Conservation (phyloP, 106 monocot genomes). For the Dendrobium huoshanense region DNA sequence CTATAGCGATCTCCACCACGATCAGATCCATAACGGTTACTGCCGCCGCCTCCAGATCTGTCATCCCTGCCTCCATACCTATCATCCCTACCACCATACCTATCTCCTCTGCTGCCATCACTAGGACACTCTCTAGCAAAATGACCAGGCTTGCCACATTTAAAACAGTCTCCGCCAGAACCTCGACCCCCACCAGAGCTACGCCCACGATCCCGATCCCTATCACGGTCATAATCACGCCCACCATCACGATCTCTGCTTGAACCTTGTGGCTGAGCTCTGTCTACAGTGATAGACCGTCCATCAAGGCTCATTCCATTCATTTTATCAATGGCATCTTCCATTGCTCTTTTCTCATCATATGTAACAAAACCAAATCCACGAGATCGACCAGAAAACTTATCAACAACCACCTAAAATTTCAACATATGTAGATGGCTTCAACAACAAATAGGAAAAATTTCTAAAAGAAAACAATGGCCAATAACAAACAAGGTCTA, state of each 20-base stretch:
- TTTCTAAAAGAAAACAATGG: too few species aligned
- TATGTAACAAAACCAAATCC: slow-evolving; percentile 96
- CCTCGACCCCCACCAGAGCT: slow-evolving; percentile 21
- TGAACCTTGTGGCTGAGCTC: slow-evolving; percentile 77
- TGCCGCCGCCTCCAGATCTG: slow-evolving; percentile 25
- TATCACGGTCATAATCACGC: slow-evolving; percentile 55
- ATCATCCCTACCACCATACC: slow-evolving; percentile 36
- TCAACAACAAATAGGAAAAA: too few species aligned
- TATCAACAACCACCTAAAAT: slow-evolving; percentile 71
- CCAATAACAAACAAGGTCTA: too few species aligned
- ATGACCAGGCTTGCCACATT: slow-evolving; percentile 96
- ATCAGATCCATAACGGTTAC: slow-evolving; percentile 48
- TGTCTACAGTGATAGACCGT: slow-evolving; percentile 83
- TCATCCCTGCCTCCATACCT: slow-evolving; percentile 15
- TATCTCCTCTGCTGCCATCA: slow-evolving; percentile 76
- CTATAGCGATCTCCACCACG: slow-evolving; percentile 52
- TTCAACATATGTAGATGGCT: neutral
- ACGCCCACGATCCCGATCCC: slow-evolving; percentile 33
- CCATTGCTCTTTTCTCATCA: slow-evolving; percentile 80
- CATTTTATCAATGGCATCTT: slow-evolving; percentile 95
- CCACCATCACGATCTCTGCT: slow-evolving; percentile 55
- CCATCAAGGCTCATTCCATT: slow-evolving; percentile 95
- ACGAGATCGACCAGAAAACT: slow-evolving; percentile 75
- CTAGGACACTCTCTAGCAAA: slow-evolving; percentile 96
- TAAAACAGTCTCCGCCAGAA: slow-evolving; percentile 70